phyloP scores from a whole-genome alignment of 352 stramenopile genomes.

The Elongisporangium undulatum region DNA sequence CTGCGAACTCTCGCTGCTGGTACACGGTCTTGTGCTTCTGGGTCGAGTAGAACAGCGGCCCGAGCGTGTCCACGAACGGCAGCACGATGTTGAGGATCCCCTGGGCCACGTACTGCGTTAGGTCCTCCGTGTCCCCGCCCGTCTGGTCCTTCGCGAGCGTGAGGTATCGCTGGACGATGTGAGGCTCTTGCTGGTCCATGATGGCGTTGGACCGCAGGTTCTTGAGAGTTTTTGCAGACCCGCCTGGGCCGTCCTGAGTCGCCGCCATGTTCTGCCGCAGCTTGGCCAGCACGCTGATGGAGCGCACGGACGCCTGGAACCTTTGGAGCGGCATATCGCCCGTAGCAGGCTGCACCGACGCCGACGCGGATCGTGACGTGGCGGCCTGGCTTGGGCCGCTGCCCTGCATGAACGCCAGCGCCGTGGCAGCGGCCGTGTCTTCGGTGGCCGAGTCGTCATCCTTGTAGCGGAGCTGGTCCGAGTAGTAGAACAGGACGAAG shows the following conservation, averaged over 20 bases:
- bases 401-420: background rate
- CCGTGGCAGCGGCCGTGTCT: background rate
- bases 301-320: conserved; percentile 1
- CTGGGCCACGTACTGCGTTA: background rate
- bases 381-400: background rate
- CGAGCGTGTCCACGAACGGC: background rate
- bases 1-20: background rate
- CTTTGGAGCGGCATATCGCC: background rate
- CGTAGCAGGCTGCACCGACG: background rate
- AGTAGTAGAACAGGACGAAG: conserved; percentile 39
- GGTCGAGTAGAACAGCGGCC: background rate
- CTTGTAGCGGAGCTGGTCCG: conserved; percentile 6
- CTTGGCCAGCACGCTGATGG: background rate
- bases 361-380: conserved; percentile 1
- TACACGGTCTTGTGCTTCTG: background rate
- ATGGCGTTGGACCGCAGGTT: conserved; percentile 32
- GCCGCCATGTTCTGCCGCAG: background rate
- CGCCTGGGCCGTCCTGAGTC: conserved; percentile 17
- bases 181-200: conserved; percentile 23
- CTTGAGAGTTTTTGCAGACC: conserved; percentile 6
- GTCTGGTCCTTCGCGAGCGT: background rate
- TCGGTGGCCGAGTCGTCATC: background rate
- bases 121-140: background rate
- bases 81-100: background rate
- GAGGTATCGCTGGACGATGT: conserved; percentile 23